Conservation (phyloP, 129 eudicot genomes). For the Deinandra increscens region DNA sequence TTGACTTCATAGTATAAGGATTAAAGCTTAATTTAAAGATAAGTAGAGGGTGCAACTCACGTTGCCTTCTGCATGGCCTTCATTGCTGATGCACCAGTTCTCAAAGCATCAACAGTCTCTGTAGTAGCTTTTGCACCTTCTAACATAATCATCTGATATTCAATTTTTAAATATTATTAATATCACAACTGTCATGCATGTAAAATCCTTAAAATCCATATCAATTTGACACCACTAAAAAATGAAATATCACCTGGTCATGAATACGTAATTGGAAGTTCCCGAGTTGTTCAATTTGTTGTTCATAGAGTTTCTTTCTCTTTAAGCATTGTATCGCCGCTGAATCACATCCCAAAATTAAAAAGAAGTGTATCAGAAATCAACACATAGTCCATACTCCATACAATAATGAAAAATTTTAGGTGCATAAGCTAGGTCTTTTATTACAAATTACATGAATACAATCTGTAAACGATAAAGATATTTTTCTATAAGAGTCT, state of each 20-base stretch:
- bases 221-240: not conserved
- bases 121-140: slow-evolving; percentile 49
- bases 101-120: slow-evolving; percentile 45
- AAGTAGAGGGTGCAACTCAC: slow-evolving; percentile 27
- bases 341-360: slow-evolving; percentile 7
- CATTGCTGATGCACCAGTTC: slow-evolving; percentile 44
- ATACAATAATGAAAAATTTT: not conserved
- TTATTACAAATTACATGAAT: not conserved
- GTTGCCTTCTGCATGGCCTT: slow-evolving; percentile 49
- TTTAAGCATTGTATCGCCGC: slow-evolving; percentile 47
- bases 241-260: slow-evolving; percentile 31
- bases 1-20: not conserved
- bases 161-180: not conserved
- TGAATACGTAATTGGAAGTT: slow-evolving; percentile 43
- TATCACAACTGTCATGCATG: slow-evolving; percentile 4
- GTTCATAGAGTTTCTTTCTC: slow-evolving; percentile 43
- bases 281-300: slow-evolving; percentile 44
- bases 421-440: not conserved
- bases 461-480: not conserved
- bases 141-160: slow-evolving; percentile 39
- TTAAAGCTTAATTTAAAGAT: not conserved
- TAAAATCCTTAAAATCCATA: not conserved
- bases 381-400: not conserved
- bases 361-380: not conserved
- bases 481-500: not conserved